A percentile compares a stretch with the other conserved stretches of the same genome.
phyloP scores from a whole-genome alignment of 108 stramenopile genomes.

The Heterococcus sp. region DNA sequence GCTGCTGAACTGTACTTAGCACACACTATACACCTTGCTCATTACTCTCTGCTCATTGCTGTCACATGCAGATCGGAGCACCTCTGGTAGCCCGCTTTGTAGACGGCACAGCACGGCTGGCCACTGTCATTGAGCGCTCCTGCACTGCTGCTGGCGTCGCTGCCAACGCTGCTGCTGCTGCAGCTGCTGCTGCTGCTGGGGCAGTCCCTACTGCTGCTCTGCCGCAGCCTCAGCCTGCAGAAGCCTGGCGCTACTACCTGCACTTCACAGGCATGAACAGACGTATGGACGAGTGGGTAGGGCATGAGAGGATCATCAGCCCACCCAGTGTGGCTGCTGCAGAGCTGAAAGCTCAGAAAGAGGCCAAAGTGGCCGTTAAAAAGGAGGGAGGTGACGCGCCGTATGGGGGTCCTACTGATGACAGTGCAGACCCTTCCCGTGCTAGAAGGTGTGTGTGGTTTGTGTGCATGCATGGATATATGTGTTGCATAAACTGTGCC shows the following conservation, averaged over 20 bases:
- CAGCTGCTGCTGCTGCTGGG: not conserved
- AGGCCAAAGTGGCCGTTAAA: constrained; percentile 1
- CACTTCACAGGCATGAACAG: constrained; percentile 55
- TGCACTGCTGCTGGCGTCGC: no score
- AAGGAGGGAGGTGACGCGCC: no score
- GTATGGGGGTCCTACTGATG: no score
- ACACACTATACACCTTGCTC: no score
- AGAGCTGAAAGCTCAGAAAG: not conserved
- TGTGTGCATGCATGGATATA: not conserved
- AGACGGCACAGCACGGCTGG: not conserved
- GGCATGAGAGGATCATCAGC: constrained; percentile 49
- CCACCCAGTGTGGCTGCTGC: constrained; percentile 12
- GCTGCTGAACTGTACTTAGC: no score
- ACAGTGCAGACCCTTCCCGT: no score
- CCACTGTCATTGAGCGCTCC: not conserved
- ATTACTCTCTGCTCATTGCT: not conserved
- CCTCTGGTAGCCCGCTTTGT: not conserved
- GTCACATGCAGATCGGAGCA: not conserved
- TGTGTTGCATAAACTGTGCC: not conserved
- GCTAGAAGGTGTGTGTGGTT: not conserved
- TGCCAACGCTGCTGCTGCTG: no score
- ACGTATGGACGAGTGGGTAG: constrained; percentile 57
- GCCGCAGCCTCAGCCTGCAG: not conserved
- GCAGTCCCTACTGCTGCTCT: no score
- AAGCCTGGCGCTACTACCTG: constrained; percentile 40